phyloP scores from a whole-genome alignment of 179 eudicot genomes.

The Beta corolliflora region DNA sequence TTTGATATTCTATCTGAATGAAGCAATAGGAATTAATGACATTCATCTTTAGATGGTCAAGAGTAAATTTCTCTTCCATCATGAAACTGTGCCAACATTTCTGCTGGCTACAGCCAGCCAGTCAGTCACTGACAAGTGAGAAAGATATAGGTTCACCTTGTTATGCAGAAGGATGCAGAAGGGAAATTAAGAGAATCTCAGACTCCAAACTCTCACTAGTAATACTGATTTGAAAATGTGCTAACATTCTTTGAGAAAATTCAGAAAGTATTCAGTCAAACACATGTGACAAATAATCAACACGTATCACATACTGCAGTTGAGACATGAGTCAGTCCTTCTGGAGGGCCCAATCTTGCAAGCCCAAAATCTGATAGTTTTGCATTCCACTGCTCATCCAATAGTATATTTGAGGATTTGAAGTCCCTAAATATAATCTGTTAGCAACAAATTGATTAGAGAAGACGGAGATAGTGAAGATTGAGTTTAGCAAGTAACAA shows the following conservation, averaged over 20 bases:
- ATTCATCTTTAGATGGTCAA: too few relatives aligned
- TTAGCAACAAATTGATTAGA: slow-evolving; percentile 3
- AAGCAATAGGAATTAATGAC: too few relatives aligned
- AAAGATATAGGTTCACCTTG: not conserved
- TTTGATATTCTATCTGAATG: too few relatives aligned
- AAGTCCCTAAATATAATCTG: slow-evolving; percentile 94
- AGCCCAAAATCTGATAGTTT: slow-evolving; percentile 97
- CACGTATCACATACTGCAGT: slow-evolving; percentile 72
- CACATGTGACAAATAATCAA: not conserved
- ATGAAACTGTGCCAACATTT: not conserved
- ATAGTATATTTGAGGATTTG: slow-evolving; percentile 91
- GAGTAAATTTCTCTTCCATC: too few relatives aligned
- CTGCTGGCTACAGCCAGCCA: not conserved
- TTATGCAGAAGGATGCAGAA: not conserved
- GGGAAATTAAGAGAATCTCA: not conserved
- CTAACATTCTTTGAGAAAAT: not conserved
- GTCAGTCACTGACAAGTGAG: not conserved
- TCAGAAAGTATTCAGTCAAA: not conserved
- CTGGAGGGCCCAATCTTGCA: slow-evolving; percentile 92
- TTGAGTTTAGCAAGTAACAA: not conserved
- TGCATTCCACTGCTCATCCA: slow-evolving; percentile 93
- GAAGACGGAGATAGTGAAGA: not conserved
- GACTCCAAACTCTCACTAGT: not conserved
- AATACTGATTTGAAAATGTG: not conserved
- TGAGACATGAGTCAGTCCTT: slow-evolving; percentile 89